Evolutionary conservation across 169 alveolate genomes (phyloP).

Genomic region (Eimeria brunetti): DNA sequence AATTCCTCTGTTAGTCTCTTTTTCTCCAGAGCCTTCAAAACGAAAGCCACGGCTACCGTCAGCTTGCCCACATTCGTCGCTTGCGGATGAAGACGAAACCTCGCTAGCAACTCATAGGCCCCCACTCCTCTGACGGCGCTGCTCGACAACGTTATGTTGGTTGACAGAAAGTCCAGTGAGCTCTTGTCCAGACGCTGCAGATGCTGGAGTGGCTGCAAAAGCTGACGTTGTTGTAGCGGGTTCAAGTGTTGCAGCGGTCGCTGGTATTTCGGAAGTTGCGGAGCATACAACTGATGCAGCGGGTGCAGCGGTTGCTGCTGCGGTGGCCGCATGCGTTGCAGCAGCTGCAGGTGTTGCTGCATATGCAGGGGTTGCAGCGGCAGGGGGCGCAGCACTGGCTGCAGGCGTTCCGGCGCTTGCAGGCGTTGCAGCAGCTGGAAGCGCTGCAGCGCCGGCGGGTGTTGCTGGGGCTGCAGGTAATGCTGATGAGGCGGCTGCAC

Average conservation of each 20-base stretch:
- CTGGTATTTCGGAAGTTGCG: too few species aligned
- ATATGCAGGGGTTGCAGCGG: neutral
- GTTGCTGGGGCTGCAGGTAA: too few species aligned
- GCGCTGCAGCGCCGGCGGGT: too few species aligned
- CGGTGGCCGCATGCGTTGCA: neutral
- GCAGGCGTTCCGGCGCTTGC: too few species aligned
- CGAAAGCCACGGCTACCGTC: neutral
- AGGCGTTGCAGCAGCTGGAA: too few species aligned
- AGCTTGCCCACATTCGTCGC: neutral
- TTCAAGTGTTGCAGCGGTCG: neutral
- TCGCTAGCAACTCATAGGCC: neutral
- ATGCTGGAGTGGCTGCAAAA: neutral
- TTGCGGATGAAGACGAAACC: neutral
- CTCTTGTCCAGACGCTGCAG: neutral
- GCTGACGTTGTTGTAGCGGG: neutral
- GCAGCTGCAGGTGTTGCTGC: neutral
- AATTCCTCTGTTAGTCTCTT: neutral
- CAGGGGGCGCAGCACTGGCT: too few species aligned
- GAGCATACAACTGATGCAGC: too few species aligned
- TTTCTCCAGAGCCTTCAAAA: neutral
- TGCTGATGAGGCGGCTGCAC: too few species aligned
- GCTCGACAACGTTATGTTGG: neutral
- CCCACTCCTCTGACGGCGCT: neutral
- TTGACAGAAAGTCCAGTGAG: neutral
- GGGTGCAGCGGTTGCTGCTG: neutral